These are phyloP conservation scores for Panicum miliaceum DNA, from an alignment of 176 grass and related monocot species.

Conservation along the genomic window DNA sequence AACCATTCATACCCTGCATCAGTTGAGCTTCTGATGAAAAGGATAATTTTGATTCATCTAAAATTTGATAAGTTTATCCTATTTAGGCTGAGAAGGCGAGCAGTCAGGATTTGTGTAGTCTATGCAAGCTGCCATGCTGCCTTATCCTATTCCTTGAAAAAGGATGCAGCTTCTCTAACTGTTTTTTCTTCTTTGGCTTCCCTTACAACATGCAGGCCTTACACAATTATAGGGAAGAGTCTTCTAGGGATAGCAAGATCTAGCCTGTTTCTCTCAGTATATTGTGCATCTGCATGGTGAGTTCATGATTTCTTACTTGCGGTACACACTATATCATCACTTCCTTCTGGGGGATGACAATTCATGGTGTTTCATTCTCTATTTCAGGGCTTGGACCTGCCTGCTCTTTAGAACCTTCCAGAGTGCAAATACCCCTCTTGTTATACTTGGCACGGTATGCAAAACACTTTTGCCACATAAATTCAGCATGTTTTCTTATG, in stretches of 20 bases:
- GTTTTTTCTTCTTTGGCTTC: not conserved
- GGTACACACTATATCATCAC: not conserved
- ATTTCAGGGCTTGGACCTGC: slow-evolving; percentile 88
- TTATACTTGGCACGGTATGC: slow-evolving; percentile 71
- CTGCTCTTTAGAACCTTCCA: slow-evolving; percentile 79
- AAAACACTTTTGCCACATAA: slow-evolving; percentile 3
- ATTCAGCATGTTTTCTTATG: not conserved
- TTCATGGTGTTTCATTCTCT: slow-evolving; percentile 29
- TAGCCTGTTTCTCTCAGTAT: slow-evolving; percentile 87
- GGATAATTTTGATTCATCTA: not conserved
- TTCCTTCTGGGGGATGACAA: slow-evolving; percentile 24
- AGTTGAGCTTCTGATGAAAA: not conserved
- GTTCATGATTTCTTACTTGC: not conserved
- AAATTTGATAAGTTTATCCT: not conserved
- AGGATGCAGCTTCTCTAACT: slow-evolving; percentile 27
- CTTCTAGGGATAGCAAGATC: slow-evolving; percentile 85
- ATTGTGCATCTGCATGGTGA: slow-evolving; percentile 92
- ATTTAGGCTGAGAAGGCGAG: slow-evolving; percentile 10
- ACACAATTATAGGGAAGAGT: slow-evolving; percentile 91
- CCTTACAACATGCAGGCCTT: slow-evolving; percentile 64
- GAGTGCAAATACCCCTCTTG: slow-evolving; percentile 73
- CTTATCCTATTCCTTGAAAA: slow-evolving; percentile 13
- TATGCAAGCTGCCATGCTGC: slow-evolving; percentile 8
- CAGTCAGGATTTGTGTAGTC: not conserved
- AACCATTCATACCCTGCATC: not conserved